These are phyloP conservation scores for Cordyceps javanica DNA, from an alignment of 2,329 filamentous ascomycete genomes.

Conservation along the genomic window DNA sequence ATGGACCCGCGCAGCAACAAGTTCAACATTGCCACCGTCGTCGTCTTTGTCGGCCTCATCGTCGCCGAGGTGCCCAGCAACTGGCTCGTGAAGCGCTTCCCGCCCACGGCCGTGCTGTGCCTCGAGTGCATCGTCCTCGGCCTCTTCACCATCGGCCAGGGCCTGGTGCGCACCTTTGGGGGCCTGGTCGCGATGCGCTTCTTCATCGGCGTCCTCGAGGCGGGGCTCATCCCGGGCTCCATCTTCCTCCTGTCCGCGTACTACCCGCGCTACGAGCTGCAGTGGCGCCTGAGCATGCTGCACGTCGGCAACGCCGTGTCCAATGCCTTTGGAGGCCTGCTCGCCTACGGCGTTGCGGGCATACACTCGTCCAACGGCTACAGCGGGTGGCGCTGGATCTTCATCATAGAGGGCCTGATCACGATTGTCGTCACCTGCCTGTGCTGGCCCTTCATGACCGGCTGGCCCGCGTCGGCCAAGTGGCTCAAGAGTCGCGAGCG, in stretches of 20 bases:
- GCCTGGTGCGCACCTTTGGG: conserved; percentile 38
- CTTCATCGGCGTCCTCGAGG: conserved; percentile 37
- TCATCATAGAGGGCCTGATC: conserved; percentile 44
- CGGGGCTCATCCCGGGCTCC: conserved; percentile 33
- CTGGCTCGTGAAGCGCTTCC: conserved; percentile 28
- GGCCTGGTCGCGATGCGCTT: conserved; percentile 40
- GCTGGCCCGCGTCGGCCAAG: conserved; percentile 3
- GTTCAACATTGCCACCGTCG: conserved; percentile 38
- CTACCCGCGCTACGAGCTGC: conserved; percentile 25
- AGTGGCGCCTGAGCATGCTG: conserved; percentile 27
- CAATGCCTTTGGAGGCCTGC: conserved; percentile 39
- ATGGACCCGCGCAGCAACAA: conserved; percentile 40
- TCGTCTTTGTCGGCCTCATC: conserved; percentile 1
- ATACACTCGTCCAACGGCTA: conserved; percentile 37
- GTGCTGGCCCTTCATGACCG: conserved; percentile 10
- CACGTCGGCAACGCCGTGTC: conserved; percentile 30
- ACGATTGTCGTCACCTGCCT: conserved; percentile 3
- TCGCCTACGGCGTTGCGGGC: conserved; percentile 37
- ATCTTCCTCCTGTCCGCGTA: conserved; percentile 24
- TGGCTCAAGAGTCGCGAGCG: conserved; percentile 2
- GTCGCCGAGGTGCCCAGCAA: conserved; percentile 32
- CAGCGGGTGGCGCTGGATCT: conserved; percentile 46
- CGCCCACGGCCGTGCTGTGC: conserved; percentile 29
- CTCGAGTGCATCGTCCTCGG: conserved; percentile 23
- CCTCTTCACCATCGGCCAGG: conserved; percentile 36